These are phyloP conservation scores for Parafenestella ontariensis DNA, from an alignment of 2,329 filamentous ascomycete genomes.

Conservation along the genomic window DNA sequence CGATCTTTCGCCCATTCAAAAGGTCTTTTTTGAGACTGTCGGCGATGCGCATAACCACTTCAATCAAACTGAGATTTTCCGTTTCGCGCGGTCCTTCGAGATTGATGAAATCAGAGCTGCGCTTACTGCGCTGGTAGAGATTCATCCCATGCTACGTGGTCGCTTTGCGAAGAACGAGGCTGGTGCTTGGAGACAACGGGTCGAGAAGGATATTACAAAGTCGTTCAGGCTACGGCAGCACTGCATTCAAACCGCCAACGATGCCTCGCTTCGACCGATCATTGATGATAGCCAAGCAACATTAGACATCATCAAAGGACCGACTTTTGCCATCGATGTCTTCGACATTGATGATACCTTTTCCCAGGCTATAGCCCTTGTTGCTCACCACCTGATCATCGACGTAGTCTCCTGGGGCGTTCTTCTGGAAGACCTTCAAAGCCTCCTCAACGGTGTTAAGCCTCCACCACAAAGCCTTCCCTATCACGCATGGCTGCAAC, in stretches of 20 bases:
- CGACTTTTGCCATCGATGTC: conserved; percentile 53
- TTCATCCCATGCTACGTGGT: conserved; percentile 52
- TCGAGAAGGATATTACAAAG: conserved; percentile 29
- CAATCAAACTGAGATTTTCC: conserved; percentile 43
- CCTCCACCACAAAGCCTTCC: conserved; percentile 40
- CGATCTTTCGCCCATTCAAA: conserved; percentile 40
- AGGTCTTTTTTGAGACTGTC: conserved; percentile 37
- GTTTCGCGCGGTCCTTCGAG: conserved; percentile 32
- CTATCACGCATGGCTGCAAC: conserved; percentile 47
- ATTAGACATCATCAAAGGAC: conserved; percentile 44
- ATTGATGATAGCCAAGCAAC: conserved; percentile 41
- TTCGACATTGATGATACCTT: conserved; percentile 46
- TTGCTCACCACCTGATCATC: conserved; percentile 46
- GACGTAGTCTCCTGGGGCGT: conserved; percentile 52
- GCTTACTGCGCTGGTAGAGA: conserved; percentile 39
- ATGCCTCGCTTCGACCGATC: conserved; percentile 24
- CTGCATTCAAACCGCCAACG: conserved; percentile 13
- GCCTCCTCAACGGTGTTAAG: conserved; percentile 34
- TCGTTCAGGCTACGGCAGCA: conserved; percentile 39
- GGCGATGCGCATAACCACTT: conserved; percentile 37
- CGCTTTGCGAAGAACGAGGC: conserved; percentile 41
- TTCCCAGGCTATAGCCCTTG: conserved; percentile 47
- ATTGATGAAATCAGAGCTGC: conserved; percentile 35
- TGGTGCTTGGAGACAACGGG: conserved; percentile 42
- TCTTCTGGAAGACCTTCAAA: conserved; percentile 48